phyloP scores from a whole-genome alignment of 2,329 filamentous ascomycete genomes.

The Colletotrichum sp. region DNA sequence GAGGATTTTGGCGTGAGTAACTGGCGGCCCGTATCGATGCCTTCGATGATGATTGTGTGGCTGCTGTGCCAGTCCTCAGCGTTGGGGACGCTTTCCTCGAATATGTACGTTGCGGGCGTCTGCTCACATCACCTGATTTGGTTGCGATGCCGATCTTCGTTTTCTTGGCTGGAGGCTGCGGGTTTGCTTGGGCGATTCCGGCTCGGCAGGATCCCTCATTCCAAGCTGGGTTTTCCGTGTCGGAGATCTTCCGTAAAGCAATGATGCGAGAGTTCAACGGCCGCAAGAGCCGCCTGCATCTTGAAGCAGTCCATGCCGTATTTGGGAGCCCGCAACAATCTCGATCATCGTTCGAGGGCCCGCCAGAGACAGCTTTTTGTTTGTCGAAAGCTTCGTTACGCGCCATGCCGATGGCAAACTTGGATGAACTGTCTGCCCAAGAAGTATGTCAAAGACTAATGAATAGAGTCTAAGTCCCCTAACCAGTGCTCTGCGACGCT shows the following conservation, averaged over 20 bases:
- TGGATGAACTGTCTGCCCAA: background rate
- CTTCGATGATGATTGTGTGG: background rate
- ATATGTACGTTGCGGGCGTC: slow-evolving; percentile 21
- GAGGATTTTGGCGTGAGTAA: background rate
- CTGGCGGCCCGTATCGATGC: background rate
- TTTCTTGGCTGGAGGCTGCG: background rate
- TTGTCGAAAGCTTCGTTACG: background rate
- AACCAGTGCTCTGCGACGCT: background rate
- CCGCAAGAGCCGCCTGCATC: slow-evolving; percentile 51
- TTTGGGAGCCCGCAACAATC: background rate
- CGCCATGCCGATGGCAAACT: background rate
- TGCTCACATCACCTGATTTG: slow-evolving; percentile 19
- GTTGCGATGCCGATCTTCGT: background rate
- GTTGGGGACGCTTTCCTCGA: background rate
- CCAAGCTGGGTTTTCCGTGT: slow-evolving; percentile 18
- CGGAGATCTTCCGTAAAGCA: slow-evolving; percentile 39
- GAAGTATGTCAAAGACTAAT: background rate
- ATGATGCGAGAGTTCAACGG: slow-evolving; percentile 49
- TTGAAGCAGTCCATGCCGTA: slow-evolving; percentile 47
- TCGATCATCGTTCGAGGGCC: background rate
- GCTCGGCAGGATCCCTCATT: background rate
- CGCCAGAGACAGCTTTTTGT: background rate
- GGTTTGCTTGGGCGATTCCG: background rate
- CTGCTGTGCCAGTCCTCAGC: background rate
- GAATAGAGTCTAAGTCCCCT: background rate